Base-by-base conservation (phyloP, 441 rosid species). In the Populus hybrid region DNA sequence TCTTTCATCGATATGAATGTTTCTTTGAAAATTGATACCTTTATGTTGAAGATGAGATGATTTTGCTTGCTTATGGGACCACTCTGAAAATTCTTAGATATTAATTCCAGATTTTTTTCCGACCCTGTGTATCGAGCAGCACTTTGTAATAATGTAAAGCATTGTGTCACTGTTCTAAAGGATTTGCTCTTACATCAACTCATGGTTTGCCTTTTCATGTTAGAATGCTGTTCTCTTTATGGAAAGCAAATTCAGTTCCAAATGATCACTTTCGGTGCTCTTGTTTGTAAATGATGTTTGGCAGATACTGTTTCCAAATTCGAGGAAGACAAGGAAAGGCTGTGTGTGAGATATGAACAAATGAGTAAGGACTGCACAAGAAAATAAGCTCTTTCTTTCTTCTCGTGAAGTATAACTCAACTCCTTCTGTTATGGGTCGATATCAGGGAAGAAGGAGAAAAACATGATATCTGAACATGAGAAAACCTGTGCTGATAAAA, bases 361-460 rank as follows among this genome's bases (percentile, higher is more conserved):
- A 63, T 88, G 74, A 88, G 98, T 93, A 80, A 93, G 95, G 40
- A 8, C 65, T 63, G 36, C 73, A 64, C 76, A 3, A 4, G 32
- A 30, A 24, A 24, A 0, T 24, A 30, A 30, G 4, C 32, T 30
- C 32, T 30, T 30, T 30, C 32, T 30, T 30, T 30, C 32, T 30
- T 30, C 32, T 30, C 0, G 5, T 30, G 5, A 73, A 82, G 65
- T 71, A 20, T 40, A 65, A 67, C 82, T 78, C 24, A 42, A 61
- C 65, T 81, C 35, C 54, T 78, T 38, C 67, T 77, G 32, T 64
- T 68, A 38, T 71, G 69, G 81, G 70, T 76, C 81, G 68, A 83
- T 79, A 76, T 73, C 83, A 93, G 98, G 93, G 90, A 86, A 93
- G 86, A 94, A 80, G 73, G 97, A 95, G 85, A 93, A 89, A 85